Evolutionary conservation across 257 asterid species (phyloP).

Genomic region (Lantana camara): DNA sequence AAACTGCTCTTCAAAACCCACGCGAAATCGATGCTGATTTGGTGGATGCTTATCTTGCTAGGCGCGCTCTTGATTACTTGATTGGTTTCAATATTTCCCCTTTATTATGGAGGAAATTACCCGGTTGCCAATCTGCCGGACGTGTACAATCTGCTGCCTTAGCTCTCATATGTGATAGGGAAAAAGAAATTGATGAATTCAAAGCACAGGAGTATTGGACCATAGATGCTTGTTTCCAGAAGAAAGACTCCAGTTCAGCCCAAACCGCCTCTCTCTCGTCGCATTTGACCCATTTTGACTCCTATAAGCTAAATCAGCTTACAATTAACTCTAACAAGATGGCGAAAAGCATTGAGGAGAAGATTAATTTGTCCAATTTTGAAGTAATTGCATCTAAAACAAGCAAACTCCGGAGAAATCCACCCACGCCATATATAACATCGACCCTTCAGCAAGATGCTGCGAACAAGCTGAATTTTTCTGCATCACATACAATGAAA

Average conservation of each 20-base stretch:
- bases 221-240: constrained; percentile 53
- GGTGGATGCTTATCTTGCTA: constrained; percentile 94
- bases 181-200: constrained; percentile 78
- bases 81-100: constrained; percentile 97
- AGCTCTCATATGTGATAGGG: constrained; percentile 86
- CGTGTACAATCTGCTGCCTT: constrained; percentile 97
- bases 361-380: too few relatives aligned
- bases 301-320: constrained; percentile 56
- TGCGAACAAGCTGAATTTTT: constrained; percentile 75
- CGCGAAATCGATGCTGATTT: constrained; percentile 73
- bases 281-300: constrained; percentile 57
- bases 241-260: constrained; percentile 32
- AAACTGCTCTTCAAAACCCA: constrained; percentile 83
- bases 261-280: constrained; percentile 44
- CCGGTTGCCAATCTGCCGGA: constrained; percentile 98
- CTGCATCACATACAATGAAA: constrained; percentile 77
- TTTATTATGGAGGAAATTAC: constrained; percentile 89
- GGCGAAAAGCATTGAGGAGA: too few relatives aligned
- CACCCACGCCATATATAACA: constrained; percentile 81
- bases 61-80: constrained; percentile 95
- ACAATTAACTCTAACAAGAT: constrained; percentile 65
- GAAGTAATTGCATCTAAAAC: too few relatives aligned
- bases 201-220: constrained; percentile 89
- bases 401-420: constrained; percentile 62
- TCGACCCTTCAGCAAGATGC: constrained; percentile 98